Evolutionary conservation across 805 yeast genomes (phyloP), one percentile per base, ranked within the genome.

Genomic region (Metschnikowia santaceciliae): DNA sequence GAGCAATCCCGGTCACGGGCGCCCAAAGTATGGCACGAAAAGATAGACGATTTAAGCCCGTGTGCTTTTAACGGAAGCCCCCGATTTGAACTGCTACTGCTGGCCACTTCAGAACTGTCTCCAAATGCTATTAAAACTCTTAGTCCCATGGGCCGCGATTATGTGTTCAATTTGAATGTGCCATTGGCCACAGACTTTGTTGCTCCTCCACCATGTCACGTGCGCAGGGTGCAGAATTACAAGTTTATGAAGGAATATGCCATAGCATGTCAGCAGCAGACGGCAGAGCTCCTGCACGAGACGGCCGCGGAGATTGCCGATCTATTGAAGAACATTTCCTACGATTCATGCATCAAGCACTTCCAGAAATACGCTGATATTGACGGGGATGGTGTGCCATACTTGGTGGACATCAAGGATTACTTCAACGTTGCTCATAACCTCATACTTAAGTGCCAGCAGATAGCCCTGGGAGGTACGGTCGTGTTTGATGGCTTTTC

Each of bases 371-470:
- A 52, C 37, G 42, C 53, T 3, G 39, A 44, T 37, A 46, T 47
- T 47, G 51, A 52, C 14, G 30, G 49, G 35, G 51, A 47, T 36
- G 54, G 54, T 14, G 37, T 54, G 36, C 57, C 49, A 22, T 53
- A 54, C 30, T 37, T 52, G 20, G 43, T 52, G 32, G 57, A 54
- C 38, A 35, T 49, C 30, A 54, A 48, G 23, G 52, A 49, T 38
- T 54, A 51, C 40, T 54, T 51, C 42, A 54, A 41, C 33, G 47
- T 54, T 42, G 56, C 56, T 11, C 41, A 35, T 42, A 52, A 49
- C 43, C 42, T 47, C 32, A 35, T 54, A 3, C 14, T 38, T 15
- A 45, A 47, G 33, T 10, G 6, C 17, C 47, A 4, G 40, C 47
- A 44, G 47, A 49, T 50, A 23, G 48, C 52, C 1, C 37, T 13